These are phyloP conservation scores for Yamadazyma endophytica DNA, from an alignment of 805 yeast genomes.

Conservation along the genomic window DNA sequence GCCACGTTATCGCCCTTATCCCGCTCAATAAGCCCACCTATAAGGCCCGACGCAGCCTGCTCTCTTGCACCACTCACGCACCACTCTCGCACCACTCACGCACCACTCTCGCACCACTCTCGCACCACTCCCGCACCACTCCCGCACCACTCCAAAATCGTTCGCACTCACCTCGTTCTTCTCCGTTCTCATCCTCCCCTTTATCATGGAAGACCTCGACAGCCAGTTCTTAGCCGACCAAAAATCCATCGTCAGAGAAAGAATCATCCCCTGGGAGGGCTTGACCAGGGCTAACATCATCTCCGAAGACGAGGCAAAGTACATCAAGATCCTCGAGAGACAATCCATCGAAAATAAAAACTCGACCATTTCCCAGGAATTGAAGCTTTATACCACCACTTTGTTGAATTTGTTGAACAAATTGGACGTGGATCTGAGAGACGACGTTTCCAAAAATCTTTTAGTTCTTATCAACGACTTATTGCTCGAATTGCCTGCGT, in stretches of 20 bases:
- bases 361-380: constrained; percentile 37
- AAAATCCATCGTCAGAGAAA: constrained; percentile 63
- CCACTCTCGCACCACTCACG: too few species aligned
- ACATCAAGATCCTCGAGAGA: constrained; percentile 51
- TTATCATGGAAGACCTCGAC: constrained; percentile 42
- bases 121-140: too few species aligned
- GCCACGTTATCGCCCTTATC: too few species aligned
- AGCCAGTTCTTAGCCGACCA: constrained; percentile 65
- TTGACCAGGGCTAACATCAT: constrained; percentile 70
- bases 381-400: constrained; percentile 51
- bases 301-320: constrained; percentile 62
- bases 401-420: constrained; percentile 52
- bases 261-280: constrained; percentile 92
- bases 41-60: too few species aligned
- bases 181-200: too few species aligned
- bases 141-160: too few species aligned
- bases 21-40: too few species aligned
- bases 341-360: constrained; percentile 41
- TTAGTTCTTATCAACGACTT: constrained; percentile 62
- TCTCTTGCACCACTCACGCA: too few species aligned
- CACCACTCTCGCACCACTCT: too few species aligned
- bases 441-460: constrained; percentile 63
- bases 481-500: constrained; percentile 35
- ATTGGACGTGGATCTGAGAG: constrained; percentile 41
- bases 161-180: too few species aligned